Evolutionary conservation across 2,329 filamentous ascomycete genomes (phyloP), one percentile per base, ranked within the genome.

Genomic region (Aureobasidium pullulans): DNA sequence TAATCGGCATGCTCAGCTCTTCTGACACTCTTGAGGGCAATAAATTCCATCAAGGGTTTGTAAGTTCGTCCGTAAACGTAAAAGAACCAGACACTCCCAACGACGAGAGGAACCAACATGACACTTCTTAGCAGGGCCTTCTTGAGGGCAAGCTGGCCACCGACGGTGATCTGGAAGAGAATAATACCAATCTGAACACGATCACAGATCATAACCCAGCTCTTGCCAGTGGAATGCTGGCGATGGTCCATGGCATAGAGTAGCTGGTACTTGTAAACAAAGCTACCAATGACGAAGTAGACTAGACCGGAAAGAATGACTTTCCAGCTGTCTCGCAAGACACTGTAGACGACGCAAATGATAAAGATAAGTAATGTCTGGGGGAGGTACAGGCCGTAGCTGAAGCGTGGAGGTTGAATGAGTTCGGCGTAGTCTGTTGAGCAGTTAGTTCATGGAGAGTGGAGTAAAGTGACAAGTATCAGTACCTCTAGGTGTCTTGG

Each of bases 161-260:
- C 87, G 81, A 96, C 94, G 48, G 94, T 90, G 23, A 96, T 75
- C 72, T 99, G 91, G 69, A 96, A 96, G 43, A 97, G 84, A 2
- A 95, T 76, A 9, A 96, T 76, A 1, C 94, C 94, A 28, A 96
- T 77, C 59, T 97, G 84, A 61, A 96, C 82, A 37, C 94, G 89
- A 69, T 94, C 90, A 74, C 91, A 96, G 63, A 99, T 96, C 82
- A 99, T 96, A 50, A 89, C 87, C 94, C 94, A 99, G 4, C 92
- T 91, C 62, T 88, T 86, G 19, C 95, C 95, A 0, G 93, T 97
- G 15, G 91, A 90, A 70, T 96, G 91, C 69, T 95, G 90, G 15
- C 90, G 89, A 71, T 97, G 93, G 67, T 97, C 92, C 94, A 99
- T 99, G 34, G 94, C 91, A 72, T 99, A 99, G 4, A 99, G 80